These are phyloP conservation scores for Flaveria robusta DNA, from an alignment of 129 eudicot species.

Conservation along the genomic window DNA sequence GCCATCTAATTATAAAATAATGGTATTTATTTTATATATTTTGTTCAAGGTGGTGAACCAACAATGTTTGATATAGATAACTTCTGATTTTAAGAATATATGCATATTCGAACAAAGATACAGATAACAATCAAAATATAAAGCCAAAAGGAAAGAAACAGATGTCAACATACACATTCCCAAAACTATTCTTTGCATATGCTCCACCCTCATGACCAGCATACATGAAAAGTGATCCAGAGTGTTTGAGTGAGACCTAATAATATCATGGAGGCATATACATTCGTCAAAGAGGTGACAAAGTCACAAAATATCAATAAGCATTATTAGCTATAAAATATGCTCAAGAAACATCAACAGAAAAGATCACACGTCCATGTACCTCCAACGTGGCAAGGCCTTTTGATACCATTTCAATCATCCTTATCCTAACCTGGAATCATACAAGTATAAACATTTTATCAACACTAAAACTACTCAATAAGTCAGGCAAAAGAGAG, in stretches of 20 bases:
- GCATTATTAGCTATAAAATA: constrained; percentile 4
- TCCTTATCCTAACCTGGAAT: constrained; percentile 70
- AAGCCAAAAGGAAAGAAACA: constrained; percentile 17
- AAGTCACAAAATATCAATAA: not conserved
- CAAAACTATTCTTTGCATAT: constrained; percentile 95
- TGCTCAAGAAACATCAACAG: constrained; percentile 2
- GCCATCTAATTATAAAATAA: not conserved
- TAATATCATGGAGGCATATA: constrained; percentile 10
- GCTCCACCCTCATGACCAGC: constrained; percentile 99
- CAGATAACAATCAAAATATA: not conserved
- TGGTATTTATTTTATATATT: not conserved
- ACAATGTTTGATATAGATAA: not conserved
- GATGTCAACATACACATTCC: constrained; percentile 69
- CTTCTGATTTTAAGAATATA: not conserved
- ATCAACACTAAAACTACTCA: constrained; percentile 21
- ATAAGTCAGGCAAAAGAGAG: not conserved
- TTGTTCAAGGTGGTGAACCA: not conserved
- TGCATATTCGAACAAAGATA: constrained; percentile 14
- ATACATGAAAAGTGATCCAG: constrained; percentile 99
- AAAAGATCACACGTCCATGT: not conserved
- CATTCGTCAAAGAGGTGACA: not conserved
- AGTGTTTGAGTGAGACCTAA: constrained; percentile 96
- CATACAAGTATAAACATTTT: constrained; percentile 1
- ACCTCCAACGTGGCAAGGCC: constrained; percentile 97
- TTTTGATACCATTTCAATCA: constrained; percentile 85